These are phyloP conservation scores for Fusarium nurragi DNA, from an alignment of 2,329 filamentous ascomycete genomes.

Conservation along the genomic window DNA sequence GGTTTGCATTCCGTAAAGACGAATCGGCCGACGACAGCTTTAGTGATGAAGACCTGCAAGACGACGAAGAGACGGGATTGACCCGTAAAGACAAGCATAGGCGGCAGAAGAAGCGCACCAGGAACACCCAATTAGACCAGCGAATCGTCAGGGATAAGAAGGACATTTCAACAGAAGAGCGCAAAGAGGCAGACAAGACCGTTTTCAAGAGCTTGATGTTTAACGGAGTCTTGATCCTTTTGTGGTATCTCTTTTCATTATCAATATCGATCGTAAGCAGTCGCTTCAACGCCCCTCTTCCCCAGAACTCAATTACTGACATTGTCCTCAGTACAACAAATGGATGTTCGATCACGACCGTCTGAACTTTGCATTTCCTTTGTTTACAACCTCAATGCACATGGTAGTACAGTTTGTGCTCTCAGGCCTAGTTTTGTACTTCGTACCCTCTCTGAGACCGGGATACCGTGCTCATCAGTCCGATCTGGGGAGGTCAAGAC, in stretches of 20 bases:
- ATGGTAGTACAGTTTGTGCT: constrained; percentile 95
- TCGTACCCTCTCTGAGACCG: constrained; percentile 85
- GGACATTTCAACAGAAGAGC: constrained; percentile 72
- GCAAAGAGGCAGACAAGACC: constrained; percentile 77
- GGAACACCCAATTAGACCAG: constrained; percentile 75
- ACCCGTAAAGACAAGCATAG: constrained; percentile 77
- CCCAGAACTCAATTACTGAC: constrained; percentile 31
- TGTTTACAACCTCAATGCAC: constrained; percentile 94
- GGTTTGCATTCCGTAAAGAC: constrained; percentile 42
- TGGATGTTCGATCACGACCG: constrained; percentile 96
- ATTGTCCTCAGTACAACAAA: constrained; percentile 83
- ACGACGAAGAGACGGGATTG: constrained; percentile 90
- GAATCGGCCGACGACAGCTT: constrained; percentile 62
- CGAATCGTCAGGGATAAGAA: constrained; percentile 69
- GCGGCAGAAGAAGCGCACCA: constrained; percentile 71
- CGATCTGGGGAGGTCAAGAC: constrained; percentile 61
- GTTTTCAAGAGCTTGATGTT: constrained; percentile 74
- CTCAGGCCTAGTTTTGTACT: constrained; percentile 78
- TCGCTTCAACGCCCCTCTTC: not conserved
- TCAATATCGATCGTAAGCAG: constrained; percentile 85
- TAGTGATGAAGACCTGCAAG: constrained; percentile 77
- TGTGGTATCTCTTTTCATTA: constrained; percentile 93
- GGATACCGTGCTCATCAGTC: constrained; percentile 56
- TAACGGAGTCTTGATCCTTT: constrained; percentile 81
- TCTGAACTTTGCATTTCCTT: constrained; percentile 90